These are phyloP conservation scores for Jasminum sambac DNA, from an alignment of 257 asterid species.

Conservation along the genomic window DNA sequence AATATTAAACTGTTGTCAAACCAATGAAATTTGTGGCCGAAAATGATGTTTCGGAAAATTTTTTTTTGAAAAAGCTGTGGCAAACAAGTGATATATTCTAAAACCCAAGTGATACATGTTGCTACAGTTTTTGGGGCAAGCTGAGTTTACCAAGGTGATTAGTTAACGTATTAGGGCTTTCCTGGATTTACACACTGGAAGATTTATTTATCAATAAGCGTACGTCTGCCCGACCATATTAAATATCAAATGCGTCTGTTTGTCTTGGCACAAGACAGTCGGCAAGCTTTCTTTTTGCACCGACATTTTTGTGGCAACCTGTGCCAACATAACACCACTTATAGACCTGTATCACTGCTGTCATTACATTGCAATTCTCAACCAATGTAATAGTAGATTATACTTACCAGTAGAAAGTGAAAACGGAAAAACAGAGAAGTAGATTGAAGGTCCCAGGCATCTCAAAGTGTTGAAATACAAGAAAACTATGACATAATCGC, in stretches of 20 bases:
- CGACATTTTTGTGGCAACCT: not conserved
- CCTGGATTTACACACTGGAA: not conserved
- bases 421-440: not conserved
- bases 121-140: not conserved
- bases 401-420: not conserved
- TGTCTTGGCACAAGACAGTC: not conserved
- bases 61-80: no score
- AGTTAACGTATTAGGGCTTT: not conserved
- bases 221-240: not conserved
- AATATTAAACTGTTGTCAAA: no score
- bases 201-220: not conserved
- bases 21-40: no score
- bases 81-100: not conserved
- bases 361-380: not conserved
- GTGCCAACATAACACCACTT: not conserved
- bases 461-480: not conserved
- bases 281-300: not conserved
- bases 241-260: not conserved
- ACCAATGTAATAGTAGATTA: not conserved
- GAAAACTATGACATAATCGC: not conserved
- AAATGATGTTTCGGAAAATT: no score
- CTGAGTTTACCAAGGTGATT: not conserved
- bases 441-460: not conserved
- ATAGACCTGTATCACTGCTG: not conserved
- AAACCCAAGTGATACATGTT: not conserved